phyloP scores from a whole-genome alignment of 2,329 filamentous ascomycete species.

The Neospermospora avenae region DNA sequence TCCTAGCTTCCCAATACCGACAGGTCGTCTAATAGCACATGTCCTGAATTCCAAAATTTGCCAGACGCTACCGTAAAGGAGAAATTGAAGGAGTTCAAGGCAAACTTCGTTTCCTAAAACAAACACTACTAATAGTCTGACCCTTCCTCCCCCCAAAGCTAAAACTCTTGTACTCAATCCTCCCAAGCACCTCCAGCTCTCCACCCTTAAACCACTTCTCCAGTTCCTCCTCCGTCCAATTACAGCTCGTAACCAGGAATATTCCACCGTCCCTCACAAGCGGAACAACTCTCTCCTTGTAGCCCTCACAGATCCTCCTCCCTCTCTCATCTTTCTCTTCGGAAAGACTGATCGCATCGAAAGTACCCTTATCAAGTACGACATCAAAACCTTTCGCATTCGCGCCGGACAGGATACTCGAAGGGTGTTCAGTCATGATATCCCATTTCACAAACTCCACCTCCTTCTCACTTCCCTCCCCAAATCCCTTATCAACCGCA shows the following conservation, averaged over 20 bases:
- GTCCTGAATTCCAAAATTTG: too few species aligned
- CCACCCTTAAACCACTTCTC: conserved; percentile 67
- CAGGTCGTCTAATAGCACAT: too few species aligned
- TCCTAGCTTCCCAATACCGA: too few species aligned
- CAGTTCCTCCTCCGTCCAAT: conserved; percentile 93
- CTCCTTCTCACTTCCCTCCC: conserved; percentile 30
- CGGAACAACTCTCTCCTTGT: conserved; percentile 63
- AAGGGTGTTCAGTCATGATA: conserved; percentile 44
- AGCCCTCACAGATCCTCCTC: conserved; percentile 68
- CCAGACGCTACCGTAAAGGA: too few species aligned
- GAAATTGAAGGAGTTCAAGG: not conserved
- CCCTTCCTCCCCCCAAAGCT: conserved; percentile 86
- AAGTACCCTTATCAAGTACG: conserved; percentile 96
- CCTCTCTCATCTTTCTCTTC: conserved; percentile 51
- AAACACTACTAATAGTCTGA: conserved; percentile 83
- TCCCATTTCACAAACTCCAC: conserved; percentile 51
- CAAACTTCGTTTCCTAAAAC: conserved; percentile 57
- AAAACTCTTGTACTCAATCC: conserved; percentile 80
- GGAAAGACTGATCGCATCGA: conserved; percentile 86
- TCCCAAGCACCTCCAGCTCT: conserved; percentile 52
- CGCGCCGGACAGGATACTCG: conserved; percentile 17
- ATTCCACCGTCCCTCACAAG: conserved; percentile 70
- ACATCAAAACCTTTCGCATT: conserved; percentile 68
- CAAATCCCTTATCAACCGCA: conserved; percentile 38
- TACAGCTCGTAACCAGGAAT: conserved; percentile 90